Base-by-base conservation (phyloP, 768 basidiomycete species). In the Lactarius quietus region DNA sequence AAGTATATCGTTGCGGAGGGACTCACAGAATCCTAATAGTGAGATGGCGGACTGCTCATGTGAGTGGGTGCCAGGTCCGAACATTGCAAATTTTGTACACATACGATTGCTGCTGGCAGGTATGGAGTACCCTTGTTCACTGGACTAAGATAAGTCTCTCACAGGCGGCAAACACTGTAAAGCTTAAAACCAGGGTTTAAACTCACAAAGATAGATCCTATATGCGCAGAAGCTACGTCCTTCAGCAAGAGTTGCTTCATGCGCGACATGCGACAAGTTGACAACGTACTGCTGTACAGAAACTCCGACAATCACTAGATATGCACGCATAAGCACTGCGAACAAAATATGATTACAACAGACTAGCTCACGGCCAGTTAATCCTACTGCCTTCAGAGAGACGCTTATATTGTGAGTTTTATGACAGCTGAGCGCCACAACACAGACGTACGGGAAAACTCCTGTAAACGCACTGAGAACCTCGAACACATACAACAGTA, bases 211-310 rank as follows among this genome's bases (percentile, higher is more conserved):
- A 51, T 35, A 51, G 35, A 60, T 51, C 59, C 33, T 48, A 17
- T 28, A 51, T 26, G 59, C 59, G n/a, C n/a, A n/a, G n/a, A n/a
- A n/a, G n/a, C n/a, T n/a, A 52, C n/a, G n/a, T 14, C 29, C 15
- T 15, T 48, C 26, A 35, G 33, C 38, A n/a, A 26, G 45, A 26
- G 20, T 18, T 1, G 1, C 33, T 26, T n/a, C 20, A 60, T n/a
- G n/a, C n/a, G n/a, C n/a, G n/a, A n/a, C n/a, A n/a, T n/a, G n/a
- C 15, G 12, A n/a, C 56, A 15, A 10, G 15, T 3, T 20, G 26
- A n/a, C 14, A 26, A 60, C 59, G 12, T 26, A 52, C 59, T 60
- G 48, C 26, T 60, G 59, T 10, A 60, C 59, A 52, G 12, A 60
- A 38, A 26, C 9, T 18, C 52, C 59, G 2, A 60, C 15, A 33